Evolutionary conservation across 2,329 filamentous ascomycete genomes (phyloP), one percentile per base, ranked within the genome.

Genomic region (Diplocarpon mali): DNA sequence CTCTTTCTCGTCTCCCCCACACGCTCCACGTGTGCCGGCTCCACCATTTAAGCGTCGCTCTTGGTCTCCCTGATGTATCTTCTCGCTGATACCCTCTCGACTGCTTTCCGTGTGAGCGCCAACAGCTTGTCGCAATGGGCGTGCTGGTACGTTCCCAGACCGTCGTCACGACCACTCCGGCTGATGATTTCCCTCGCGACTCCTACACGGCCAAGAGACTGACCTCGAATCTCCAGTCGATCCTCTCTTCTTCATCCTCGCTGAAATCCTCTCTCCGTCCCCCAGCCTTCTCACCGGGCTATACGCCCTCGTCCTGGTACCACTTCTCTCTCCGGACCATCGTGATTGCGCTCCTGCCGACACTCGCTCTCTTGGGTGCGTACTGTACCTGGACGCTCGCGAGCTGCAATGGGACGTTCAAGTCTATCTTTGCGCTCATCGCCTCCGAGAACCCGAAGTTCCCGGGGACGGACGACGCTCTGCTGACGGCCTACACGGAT

Each of bases 401-500:
- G 12, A 20, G 15, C 7, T 15, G n/a, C 9, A 58, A 59, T 47
- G 57, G 55, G 1, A 51, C 49, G n/a, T 51, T 57, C 27, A 37
- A 44, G 28, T 16, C 20, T 5, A 45, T 59, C 30, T 24, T 27
- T 12, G 44, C 13, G 2, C 17, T 56, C 10, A 15, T 52, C 2
- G 24, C n/a, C 3, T 35, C 48, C 16, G 46, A 48, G 11, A 15
- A 45, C 12, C 34, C 53, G 3, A 41, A 29, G 20, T 53, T 57
- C 14, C 56, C 53, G 2, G 48, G 43, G 20, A 47, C 53, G 5
- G 45, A 46, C 10, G 44, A 43, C 14, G 30, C 44, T 3, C 34
- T 57, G 3, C 9, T 58, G n/a, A 53, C 40, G 36, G 34, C 15
- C 3, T 60, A 54, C 35, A 57, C 54, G 4, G 51, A 54, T 15